Percentiles rank a stretch among this genome's conserved stretches.
These are phyloP conservation scores for Senna tora DNA, from an alignment of 306 rosid genomes.

Conservation along the genomic window DNA sequence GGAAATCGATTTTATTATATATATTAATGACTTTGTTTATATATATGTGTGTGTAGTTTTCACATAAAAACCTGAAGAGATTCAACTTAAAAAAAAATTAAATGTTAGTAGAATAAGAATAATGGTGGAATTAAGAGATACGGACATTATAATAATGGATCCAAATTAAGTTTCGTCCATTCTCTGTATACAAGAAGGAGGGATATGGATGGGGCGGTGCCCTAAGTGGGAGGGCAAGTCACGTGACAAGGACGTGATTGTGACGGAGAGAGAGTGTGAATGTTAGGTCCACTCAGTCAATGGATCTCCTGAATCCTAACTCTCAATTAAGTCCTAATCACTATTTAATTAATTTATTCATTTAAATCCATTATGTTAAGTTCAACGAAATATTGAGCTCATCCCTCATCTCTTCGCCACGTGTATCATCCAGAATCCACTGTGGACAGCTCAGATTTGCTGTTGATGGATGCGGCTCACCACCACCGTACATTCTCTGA, in stretches of 20 bases:
- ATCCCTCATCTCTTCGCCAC: slow-evolving; percentile 33
- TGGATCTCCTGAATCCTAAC: background rate
- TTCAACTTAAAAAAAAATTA: no score
- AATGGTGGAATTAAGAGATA: background rate
- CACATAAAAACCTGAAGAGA: no score
- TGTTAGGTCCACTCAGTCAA: slow-evolving; percentile 17
- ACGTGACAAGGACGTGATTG: slow-evolving; percentile 57
- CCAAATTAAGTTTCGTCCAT: background rate
- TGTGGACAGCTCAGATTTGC: slow-evolving; percentile 28
- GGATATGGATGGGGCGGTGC: slow-evolving; percentile 49
- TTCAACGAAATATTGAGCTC: background rate
- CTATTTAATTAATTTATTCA: background rate
- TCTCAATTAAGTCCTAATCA: no score
- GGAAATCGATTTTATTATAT: no score
- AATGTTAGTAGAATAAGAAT: no score
- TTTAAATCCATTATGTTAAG: background rate
- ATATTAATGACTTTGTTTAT: no score
- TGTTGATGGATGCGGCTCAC: background rate
- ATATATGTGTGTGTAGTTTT: no score
- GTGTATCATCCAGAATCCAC: slow-evolving; percentile 24
- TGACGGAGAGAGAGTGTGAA: background rate
- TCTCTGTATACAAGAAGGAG: background rate
- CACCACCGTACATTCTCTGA: slow-evolving; percentile 18
- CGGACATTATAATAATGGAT: background rate
- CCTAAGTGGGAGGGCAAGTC: slow-evolving; percentile 50